Evolutionary conservation across 352 stramenopile species (phyloP), one percentile per base, ranked within the genome.

Genomic region (Phytophthora vignae): DNA sequence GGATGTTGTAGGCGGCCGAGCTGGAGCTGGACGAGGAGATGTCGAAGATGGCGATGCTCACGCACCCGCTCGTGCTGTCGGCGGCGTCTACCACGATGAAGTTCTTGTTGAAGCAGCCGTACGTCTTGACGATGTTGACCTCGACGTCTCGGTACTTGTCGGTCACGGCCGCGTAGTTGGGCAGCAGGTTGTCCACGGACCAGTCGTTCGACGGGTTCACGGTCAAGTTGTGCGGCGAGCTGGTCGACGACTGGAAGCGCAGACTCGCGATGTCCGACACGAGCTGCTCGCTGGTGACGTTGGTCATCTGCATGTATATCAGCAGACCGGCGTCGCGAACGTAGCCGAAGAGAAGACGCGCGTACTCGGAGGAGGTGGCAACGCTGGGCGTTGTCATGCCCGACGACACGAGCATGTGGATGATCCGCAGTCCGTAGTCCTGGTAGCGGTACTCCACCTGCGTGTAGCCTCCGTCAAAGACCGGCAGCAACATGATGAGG

Each of bases 1-100:
- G 67, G 54, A 97, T 92, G 60, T 94, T 96, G 74, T 90, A 96
- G 21, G 77, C 80, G 17, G 91, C 90, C 42, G 76, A 73, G 0
- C 79, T 82, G 17, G 74, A 79, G 31, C 74, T 77, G 15, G 73
- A 65, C 15, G 82, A 65, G 4, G 85, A 89, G 33, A 96, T 87
- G 67, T 98, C 88, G 64, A 98, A 98, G 62, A 94, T 90, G 5
- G 91, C 91, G 46, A 92, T 77, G 55, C 85, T 92, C 53, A 91
- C 81, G 58, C 85, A 94, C 22, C 78, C 65, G 58, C 79, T 91
- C 1, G 81, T 81, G 14, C 60, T 71, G 57, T 90, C 76, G 0
- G 87, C 66, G 0, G 69, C 69, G 56, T 96, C 84, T 31, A 84
- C 76, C 8, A 85, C 73, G 36, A 88, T 78, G 33, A 94, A 87